These are phyloP conservation scores for Cladosporium phlei DNA, from an alignment of 2,329 filamentous ascomycete species.

Conservation along the genomic window DNA sequence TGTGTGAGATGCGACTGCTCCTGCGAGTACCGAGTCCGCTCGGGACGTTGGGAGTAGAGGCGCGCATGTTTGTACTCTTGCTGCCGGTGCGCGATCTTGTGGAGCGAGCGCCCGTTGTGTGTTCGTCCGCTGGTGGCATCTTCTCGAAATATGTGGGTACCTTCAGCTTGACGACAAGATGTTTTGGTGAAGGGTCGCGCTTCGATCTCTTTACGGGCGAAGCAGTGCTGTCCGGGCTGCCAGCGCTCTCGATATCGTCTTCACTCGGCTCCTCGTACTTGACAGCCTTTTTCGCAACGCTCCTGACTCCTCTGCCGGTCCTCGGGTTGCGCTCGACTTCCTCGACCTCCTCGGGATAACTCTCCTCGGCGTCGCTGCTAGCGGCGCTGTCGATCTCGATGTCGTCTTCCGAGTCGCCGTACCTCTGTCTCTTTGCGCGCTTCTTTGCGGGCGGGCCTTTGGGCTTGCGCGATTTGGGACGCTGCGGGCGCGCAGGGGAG, in stretches of 20 bases:
- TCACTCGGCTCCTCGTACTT: slow-evolving; percentile 53
- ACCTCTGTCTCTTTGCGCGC: slow-evolving; percentile 35
- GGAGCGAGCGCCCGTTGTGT: slow-evolving; percentile 18
- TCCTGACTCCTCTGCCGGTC: slow-evolving; percentile 53
- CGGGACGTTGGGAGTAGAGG: slow-evolving; percentile 27
- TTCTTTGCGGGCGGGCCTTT: slow-evolving; percentile 26
- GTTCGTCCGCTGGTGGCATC: neutral
- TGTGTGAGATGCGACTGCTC: slow-evolving; percentile 56
- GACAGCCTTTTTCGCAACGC: slow-evolving; percentile 50
- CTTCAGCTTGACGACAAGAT: slow-evolving; percentile 39
- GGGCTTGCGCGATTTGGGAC: slow-evolving; percentile 16
- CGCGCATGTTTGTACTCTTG: slow-evolving; percentile 30
- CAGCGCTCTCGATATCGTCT: slow-evolving; percentile 39
- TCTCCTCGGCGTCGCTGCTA: slow-evolving; percentile 33
- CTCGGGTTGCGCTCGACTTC: slow-evolving; percentile 51
- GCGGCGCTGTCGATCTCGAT: slow-evolving; percentile 33
- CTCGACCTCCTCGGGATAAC: slow-evolving; percentile 41
- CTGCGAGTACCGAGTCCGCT: slow-evolving; percentile 38
- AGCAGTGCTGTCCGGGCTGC: slow-evolving; percentile 23
- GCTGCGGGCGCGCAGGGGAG: slow-evolving; percentile 18
- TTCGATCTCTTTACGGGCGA: slow-evolving; percentile 12
- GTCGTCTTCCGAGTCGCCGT: slow-evolving; percentile 45
- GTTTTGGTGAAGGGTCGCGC: neutral
- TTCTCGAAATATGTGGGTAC: slow-evolving; percentile 23
- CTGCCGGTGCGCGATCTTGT: slow-evolving; percentile 37